Evolutionary conservation across 2,329 filamentous ascomycete genomes (phyloP).

Genomic region (Teratosphaeria gauchensis): DNA sequence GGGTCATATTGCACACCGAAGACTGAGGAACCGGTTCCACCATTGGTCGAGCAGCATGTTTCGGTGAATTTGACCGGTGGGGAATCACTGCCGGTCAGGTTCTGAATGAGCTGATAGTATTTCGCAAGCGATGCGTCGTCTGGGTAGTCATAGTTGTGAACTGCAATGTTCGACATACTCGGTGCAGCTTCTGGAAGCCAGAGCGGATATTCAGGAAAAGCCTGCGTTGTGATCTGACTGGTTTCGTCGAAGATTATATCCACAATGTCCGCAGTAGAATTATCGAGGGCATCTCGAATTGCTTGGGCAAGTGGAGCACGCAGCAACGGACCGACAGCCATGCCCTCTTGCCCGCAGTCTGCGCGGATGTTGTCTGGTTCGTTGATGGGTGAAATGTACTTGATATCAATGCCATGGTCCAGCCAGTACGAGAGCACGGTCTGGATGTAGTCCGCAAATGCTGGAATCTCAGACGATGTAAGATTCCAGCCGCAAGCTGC

Average conservation of each 20-base stretch:
- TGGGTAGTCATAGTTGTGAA: slow-evolving; percentile 11
- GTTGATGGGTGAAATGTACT: slow-evolving; percentile 9
- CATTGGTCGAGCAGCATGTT: slow-evolving; percentile 7
- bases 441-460: slow-evolving; percentile 7
- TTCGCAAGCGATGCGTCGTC: slow-evolving; percentile 2
- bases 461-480: slow-evolving; percentile 2
- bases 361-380: slow-evolving; percentile 9
- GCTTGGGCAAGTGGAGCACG: slow-evolving; percentile 3
- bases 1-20: slow-evolving; percentile 10
- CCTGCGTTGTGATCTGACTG: slow-evolving; percentile 6
- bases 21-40: slow-evolving; percentile 4
- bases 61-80: slow-evolving; percentile 10
- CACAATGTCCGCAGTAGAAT: slow-evolving; percentile 3
- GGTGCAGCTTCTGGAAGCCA: slow-evolving; percentile 3
- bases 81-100: slow-evolving; percentile 2
- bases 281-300: slow-evolving; percentile 1
- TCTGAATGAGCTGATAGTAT: slow-evolving; percentile 3
- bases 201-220: slow-evolving; percentile 5
- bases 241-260: slow-evolving; percentile 9
- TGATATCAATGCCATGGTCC: slow-evolving; percentile 5
- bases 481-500: slow-evolving; percentile 10
- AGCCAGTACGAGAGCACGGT: slow-evolving; percentile 8
- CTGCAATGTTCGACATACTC: slow-evolving; percentile 5
- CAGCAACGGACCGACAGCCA: slow-evolving; percentile 4
- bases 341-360: slow-evolving; percentile 10